Evolutionary conservation across 2,329 filamentous ascomycete species (phyloP), one percentile per base, ranked within the genome.

Genomic region (Zarea fungicola): DNA sequence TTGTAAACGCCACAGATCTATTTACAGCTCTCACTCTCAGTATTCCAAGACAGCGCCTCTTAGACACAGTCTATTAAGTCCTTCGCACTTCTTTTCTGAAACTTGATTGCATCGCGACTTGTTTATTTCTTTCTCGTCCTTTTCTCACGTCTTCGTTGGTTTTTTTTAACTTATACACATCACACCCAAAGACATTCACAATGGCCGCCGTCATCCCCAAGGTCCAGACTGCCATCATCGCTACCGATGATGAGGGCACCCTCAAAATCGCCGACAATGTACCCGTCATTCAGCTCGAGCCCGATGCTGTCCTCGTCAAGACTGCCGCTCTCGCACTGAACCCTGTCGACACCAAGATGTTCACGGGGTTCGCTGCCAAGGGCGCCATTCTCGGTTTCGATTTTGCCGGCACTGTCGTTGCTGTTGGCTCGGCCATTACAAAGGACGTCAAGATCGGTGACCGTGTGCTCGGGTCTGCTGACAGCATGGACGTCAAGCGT

Each of bases 301-400:
- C 42, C 44, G 31, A 54, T 23, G 29, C 52, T 21, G 49, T 61
- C 28, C 49, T 61, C 16, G 54, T 64, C 31, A 52, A 54, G 41
- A 58, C 56, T 5, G 51, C 48, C 16, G 60, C 62, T 1, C 62
- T 69, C 1, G 65, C 64, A 14, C 39, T 71, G 26, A 70, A 69
- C 52, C 67, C 66, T 1, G 51, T 50, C 41, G 68, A 71, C 50
- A 55, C 55, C 32, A 71, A 71, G 48, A 60, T 64, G 53, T 41
- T 58, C 34, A 58, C 60, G 13, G 52, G 54, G 39, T 56, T 55
- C 36, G 47, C 56, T 2, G 56, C 56, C 3, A 50, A 55, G 1
- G 65, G 66, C 2, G 59, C 62, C 19, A 56, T 63, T 5, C 40
- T 55, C 6, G 68, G 68, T 1, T 58, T 50, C 40, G 67, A 70